These are phyloP conservation scores for Mortierella sp. DNA, from an alignment of 371 early-diverging fungal genomes.

Conservation along the genomic window DNA sequence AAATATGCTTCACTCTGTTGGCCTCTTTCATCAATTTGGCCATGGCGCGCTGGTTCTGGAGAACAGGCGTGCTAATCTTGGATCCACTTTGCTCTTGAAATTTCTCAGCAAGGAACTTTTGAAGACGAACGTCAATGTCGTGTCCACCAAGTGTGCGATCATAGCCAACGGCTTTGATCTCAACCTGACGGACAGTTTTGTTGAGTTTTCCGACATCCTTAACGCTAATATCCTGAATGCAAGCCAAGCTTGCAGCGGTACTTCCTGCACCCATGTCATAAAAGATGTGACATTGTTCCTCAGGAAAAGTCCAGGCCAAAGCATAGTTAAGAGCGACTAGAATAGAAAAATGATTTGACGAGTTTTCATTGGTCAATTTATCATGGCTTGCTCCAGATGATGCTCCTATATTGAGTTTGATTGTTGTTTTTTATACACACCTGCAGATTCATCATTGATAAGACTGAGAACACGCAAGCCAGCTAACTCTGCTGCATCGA, in stretches of 20 bases:
- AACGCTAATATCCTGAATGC: slow-evolving; percentile 75
- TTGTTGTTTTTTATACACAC: slow-evolving; percentile 45
- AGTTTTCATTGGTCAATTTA: no score
- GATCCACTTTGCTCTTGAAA: slow-evolving; percentile 73
- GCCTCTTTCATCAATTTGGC: slow-evolving; percentile 92
- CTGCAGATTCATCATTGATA: slow-evolving; percentile 94
- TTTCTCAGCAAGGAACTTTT: slow-evolving; percentile 77
- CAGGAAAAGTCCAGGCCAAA: slow-evolving; percentile 74
- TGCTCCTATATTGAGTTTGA: not conserved
- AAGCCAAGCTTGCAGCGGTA: slow-evolving; percentile 89
- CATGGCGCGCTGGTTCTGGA: slow-evolving; percentile 81
- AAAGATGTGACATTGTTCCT: slow-evolving; percentile 87
- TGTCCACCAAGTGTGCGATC: slow-evolving; percentile 92
- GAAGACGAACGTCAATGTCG: slow-evolving; percentile 85
- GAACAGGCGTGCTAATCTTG: slow-evolving; percentile 48
- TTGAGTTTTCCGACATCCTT: slow-evolving; percentile 71
- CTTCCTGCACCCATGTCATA: slow-evolving; percentile 98
- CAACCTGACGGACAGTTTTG: slow-evolving; percentile 75
- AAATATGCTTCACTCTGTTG: slow-evolving; percentile 93
- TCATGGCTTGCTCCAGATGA: no score
- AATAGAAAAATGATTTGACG: no score
- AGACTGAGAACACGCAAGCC: slow-evolving; percentile 86
- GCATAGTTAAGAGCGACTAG: slow-evolving; percentile 95
- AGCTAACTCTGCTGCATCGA: slow-evolving; percentile 95
- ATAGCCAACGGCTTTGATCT: slow-evolving; percentile 85